phyloP scores from a whole-genome alignment of 2,329 filamentous ascomycete genomes.

The Aspergillus spinulosporus region DNA sequence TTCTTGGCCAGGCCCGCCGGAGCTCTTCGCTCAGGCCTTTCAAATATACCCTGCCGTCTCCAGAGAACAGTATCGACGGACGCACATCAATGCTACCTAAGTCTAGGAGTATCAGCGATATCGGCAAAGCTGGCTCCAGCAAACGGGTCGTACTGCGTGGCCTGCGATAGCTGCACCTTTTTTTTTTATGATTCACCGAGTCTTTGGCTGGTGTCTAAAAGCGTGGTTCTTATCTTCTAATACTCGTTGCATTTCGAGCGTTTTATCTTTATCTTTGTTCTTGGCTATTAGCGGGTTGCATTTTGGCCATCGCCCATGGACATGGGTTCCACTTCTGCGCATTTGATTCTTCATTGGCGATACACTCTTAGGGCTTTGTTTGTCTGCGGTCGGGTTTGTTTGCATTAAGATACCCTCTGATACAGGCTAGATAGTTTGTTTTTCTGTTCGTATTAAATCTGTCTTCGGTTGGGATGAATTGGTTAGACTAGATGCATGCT shows the following conservation, averaged over 20 bases:
- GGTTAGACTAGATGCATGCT: background rate
- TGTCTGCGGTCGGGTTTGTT: slow-evolving; percentile 12
- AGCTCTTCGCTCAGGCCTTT: slow-evolving; percentile 37
- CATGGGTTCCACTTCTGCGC: background rate
- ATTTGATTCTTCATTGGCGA: background rate
- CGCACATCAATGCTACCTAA: slow-evolving; percentile 28
- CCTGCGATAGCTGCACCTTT: slow-evolving; percentile 29
- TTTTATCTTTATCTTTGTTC: background rate
- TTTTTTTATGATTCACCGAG: background rate
- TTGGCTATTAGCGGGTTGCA: slow-evolving; percentile 1
- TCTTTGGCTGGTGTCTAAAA: slow-evolving; percentile 9
- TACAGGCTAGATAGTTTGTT: slow-evolving; percentile 18
- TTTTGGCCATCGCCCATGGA: background rate
- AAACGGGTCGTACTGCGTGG: slow-evolving; percentile 42
- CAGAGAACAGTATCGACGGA: slow-evolving; percentile 18
- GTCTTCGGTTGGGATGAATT: background rate
- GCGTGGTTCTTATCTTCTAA: background rate
- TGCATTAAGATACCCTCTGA: slow-evolving; percentile 26
- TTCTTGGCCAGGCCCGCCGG: slow-evolving; percentile 46
- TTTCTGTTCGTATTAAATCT: background rate
- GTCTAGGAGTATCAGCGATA: slow-evolving; percentile 43
- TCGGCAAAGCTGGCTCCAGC: slow-evolving; percentile 37
- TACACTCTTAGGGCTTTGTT: background rate
- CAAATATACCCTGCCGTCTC: slow-evolving; percentile 23
- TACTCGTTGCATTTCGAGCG: background rate